phyloP scores from a whole-genome alignment of 768 basidiomycete species.

The Russula emetica region DNA sequence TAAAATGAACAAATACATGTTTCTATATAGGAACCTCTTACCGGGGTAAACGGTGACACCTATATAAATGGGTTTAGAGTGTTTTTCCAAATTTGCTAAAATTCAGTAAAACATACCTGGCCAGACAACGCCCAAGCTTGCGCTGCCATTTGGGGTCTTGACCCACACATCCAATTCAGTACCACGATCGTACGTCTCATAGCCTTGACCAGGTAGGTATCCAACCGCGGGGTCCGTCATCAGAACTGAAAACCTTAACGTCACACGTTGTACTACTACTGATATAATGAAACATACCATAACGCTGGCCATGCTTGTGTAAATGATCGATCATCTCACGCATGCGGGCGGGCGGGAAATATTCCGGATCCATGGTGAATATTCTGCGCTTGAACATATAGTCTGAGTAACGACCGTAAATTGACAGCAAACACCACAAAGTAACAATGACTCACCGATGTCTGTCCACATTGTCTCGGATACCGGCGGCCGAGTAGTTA shows the following conservation, averaged over 20 bases:
- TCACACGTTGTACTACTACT: background rate
- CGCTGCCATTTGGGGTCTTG: slow-evolving; percentile 57
- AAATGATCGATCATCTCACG: slow-evolving; percentile 61
- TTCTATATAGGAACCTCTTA: slow-evolving; percentile 28
- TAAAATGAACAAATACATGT: background rate
- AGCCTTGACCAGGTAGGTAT: slow-evolving; percentile 44
- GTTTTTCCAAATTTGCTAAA: background rate
- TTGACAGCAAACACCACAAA: background rate
- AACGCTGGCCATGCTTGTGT: slow-evolving; percentile 56
- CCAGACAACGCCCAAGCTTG: slow-evolving; percentile 58
- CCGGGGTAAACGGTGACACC: slow-evolving; percentile 57
- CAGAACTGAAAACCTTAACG: slow-evolving; percentile 41
- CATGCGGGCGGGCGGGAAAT: slow-evolving; percentile 61
- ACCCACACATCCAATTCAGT: slow-evolving; percentile 52
- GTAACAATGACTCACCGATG: slow-evolving; percentile 43
- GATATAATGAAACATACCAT: slow-evolving; percentile 38
- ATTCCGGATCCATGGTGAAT: slow-evolving; percentile 64
- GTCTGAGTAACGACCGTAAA: slow-evolving; percentile 38
- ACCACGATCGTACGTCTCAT: slow-evolving; percentile 54
- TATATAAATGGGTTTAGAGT: slow-evolving; percentile 22
- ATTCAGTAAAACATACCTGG: slow-evolving; percentile 42
- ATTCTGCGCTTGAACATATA: slow-evolving; percentile 66
- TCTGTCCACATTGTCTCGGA: slow-evolving; percentile 79
- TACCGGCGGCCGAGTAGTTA: slow-evolving; percentile 55
- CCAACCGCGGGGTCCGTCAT: slow-evolving; percentile 75